Conservation (phyloP, 202 grass and related monocot species). For the Zizania palustris region DNA sequence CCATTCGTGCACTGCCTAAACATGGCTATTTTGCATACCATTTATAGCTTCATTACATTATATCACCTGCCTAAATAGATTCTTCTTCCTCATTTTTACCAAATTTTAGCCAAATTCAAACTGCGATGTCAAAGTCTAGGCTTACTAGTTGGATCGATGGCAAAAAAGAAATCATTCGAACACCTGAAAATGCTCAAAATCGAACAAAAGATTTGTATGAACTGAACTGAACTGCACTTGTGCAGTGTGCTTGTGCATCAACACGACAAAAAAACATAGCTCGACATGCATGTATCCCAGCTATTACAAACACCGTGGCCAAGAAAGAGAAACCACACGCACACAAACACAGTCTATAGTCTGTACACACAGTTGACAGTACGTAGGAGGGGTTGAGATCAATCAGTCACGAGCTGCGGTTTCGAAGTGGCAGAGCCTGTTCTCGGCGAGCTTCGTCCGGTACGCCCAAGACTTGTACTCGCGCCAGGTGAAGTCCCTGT, state of each 20-base stretch:
- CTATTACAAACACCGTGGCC: constrained; percentile 2
- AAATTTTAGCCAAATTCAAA: no score
- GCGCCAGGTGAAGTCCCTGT: constrained; percentile 82
- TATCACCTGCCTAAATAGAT: no score
- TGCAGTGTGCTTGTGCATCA: constrained; percentile 10
- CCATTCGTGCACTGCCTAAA: neutral
- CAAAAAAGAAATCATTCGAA: neutral
- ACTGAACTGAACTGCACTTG: neutral
- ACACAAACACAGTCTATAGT: neutral
- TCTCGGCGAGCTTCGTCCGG: constrained; percentile 56
- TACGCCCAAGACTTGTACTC: constrained; percentile 75
- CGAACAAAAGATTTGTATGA: neutral
- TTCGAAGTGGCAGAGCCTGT: constrained; percentile 73
- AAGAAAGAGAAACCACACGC: neutral
- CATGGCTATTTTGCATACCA: no score
- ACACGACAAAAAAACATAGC: neutral
- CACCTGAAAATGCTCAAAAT: neutral
- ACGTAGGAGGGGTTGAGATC: neutral
- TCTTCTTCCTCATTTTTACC: no score
- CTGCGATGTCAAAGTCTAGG: no score
- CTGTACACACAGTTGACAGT: neutral
- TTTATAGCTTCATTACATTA: no score
- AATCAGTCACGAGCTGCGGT: neutral
- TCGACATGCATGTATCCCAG: neutral
- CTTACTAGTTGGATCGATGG: no score